Conservation (phyloP, 805 yeast genomes). For the Starmera amethionina region DNA sequence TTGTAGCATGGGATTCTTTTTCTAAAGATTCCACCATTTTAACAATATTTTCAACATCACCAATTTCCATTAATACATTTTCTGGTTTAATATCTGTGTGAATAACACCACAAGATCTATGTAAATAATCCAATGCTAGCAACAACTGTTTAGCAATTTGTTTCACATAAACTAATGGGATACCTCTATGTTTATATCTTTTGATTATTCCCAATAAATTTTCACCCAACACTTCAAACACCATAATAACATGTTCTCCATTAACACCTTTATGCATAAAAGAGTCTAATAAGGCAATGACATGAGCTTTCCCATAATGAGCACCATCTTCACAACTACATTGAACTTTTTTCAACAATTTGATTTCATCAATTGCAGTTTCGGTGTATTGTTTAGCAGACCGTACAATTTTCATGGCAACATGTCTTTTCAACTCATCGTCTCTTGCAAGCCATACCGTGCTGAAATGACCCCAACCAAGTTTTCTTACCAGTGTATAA, state of each 20-base stretch:
- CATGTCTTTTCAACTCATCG: conserved; percentile 53
- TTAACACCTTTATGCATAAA: conserved; percentile 84
- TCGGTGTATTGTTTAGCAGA: conserved; percentile 87
- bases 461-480: conserved; percentile 99
- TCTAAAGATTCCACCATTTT: conserved; percentile 54
- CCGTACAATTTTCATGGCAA: conserved; percentile 90
- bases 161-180: conserved; percentile 69
- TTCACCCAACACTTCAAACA: conserved; percentile 94
- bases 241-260: conserved; percentile 94
- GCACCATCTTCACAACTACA: conserved; percentile 44
- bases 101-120: conserved; percentile 62
- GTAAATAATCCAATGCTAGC: conserved; percentile 62
- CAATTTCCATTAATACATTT: conserved; percentile 69
- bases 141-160: conserved; percentile 74
- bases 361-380: conserved; percentile 90
- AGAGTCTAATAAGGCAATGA: conserved; percentile 72
- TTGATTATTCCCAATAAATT: conserved; percentile 78
- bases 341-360: conserved; percentile 52
- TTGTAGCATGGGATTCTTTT: conserved; percentile 27
- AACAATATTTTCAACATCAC: conserved; percentile 74
- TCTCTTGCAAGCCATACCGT: conserved; percentile 88
- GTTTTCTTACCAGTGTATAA: conserved; percentile 74
- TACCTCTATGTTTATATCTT: conserved; percentile 66
- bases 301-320: conserved; percentile 77
- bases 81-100: conserved; percentile 72